Base-by-base conservation (phyloP, 805 yeast species). In the Candida nemodendra region DNA sequence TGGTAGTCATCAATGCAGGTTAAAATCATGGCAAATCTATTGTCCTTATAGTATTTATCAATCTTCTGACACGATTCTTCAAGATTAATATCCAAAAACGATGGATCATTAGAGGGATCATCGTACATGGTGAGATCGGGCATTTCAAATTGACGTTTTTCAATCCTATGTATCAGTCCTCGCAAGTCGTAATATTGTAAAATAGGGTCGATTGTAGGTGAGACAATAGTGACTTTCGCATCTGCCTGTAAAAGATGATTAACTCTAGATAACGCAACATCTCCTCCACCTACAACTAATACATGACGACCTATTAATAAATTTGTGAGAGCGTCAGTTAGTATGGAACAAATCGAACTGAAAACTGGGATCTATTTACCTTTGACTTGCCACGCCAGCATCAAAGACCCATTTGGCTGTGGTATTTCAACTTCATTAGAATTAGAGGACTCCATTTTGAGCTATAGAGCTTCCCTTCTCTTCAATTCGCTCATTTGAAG, bases 261-360 rank as follows among this genome's bases (percentile, higher is more conserved):
- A 3, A 85, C 77, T 36, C 95, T 62, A 13, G 87, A 74, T 9
- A 79, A 66, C 0, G 89, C 95, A 7, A 86, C 95, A 32, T 78
- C 83, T 9, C 87, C 86, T 5, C 83, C 88, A 0, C 95, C 95
- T 27, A 85, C 75, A 1, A 85, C 84, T 8, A 85, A 66, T 12
- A 84, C 85, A 48, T 75, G 85, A 32, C 71, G 71, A 45, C 71
- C 73, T 62, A 22, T 14, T 18, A n/a, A 14, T 13, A 24, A 12
- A 8, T 15, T n/a, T n/a, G 23, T 6, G 42, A 30, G 22, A 47
- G 33, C 13, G 38, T 31, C 2, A 9, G 42, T 42, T 43, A 42
- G 33, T 15, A 31, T n/a, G 28, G 45, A 47, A 32, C 45, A 32
- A 38, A 47, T 32, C 44, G 34, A 42, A 38, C 45, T 9, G 12